A percentile compares a stretch with the other conserved stretches of the same genome.
Conservation (phyloP, 2,329 filamentous ascomycete genomes). For the Trichoderma arundinaceum region DNA sequence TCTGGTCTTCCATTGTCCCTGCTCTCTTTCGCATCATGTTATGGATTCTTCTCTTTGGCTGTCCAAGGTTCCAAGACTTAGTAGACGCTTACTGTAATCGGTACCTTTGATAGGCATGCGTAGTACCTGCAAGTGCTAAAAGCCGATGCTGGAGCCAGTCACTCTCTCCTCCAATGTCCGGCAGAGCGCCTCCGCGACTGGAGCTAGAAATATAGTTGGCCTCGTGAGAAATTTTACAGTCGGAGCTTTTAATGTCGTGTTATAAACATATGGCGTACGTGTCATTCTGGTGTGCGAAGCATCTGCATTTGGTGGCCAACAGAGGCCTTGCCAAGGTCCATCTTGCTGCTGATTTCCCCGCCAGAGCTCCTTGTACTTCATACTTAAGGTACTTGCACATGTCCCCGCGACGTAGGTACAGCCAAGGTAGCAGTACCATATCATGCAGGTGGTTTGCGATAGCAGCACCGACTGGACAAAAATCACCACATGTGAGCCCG, state of each 20-base stretch:
- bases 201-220: neutral
- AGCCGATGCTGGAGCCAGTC: neutral
- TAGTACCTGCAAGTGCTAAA: neutral
- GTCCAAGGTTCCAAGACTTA: neutral
- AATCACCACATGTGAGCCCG: conserved; percentile 8
- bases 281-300: neutral
- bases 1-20: neutral
- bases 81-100: neutral
- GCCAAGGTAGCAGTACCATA: neutral
- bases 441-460: conserved; percentile 22
- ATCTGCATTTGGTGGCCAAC: neutral
- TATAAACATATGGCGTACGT: conserved; percentile 4
- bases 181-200: neutral
- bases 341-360: conserved; percentile 5
- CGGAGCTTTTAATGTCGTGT: neutral
- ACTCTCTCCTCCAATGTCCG: neutral
- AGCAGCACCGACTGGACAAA: conserved; percentile 22
- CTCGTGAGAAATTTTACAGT: neutral
- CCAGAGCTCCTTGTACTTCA: neutral
- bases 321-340: neutral
- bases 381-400: neutral
- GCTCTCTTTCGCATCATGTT: neutral
- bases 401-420: neutral
- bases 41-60: neutral
- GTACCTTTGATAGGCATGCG: neutral